Evolutionary conservation across 2,329 filamentous ascomycete genomes (phyloP), one percentile per base, ranked within the genome.

Genomic region (Fusarium pseudonygamai): DNA sequence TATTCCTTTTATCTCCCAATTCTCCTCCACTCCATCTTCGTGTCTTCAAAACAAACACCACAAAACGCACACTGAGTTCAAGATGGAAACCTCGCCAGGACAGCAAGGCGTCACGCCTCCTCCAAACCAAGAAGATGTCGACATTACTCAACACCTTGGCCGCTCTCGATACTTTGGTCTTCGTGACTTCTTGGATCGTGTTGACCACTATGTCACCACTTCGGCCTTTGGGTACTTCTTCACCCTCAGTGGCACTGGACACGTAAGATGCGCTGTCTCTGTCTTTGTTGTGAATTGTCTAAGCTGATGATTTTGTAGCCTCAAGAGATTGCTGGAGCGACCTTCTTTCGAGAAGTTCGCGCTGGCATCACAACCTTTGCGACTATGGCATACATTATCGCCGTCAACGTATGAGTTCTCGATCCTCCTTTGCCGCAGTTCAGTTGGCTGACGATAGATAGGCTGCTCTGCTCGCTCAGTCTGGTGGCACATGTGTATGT

Each of bases 351-450:
- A 28, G 94, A 96, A 81, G 84, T 96, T 64, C 91, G 93, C 34
- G 94, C 93, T 36, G 94, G 93, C 4, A 80, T 96, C 60, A 94
- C 94, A 4, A 96, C 93, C 6, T 93, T 93, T 79, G 91, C 92
- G 61, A 93, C 92, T 7, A 94, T 95, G 93, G 92, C 93, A 20
- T 96, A 95, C 82, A 96, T 96, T 76, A 95, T 96, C 78, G 92
- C 92, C 14, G 91, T 92, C 71, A 91, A 92, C 76, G 89, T 89
- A 72, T 77, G 85, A 9, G 6, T 26, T 18, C 22, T 24, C 7
- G 24, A 24, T n/a, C 6, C 18, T 28, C 15, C 53, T 22, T 22
- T 30, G 20, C 26, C 20, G 26, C 20, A 22, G 26, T 47, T 30
- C 26, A 22, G 26, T 6, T 37, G 14, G n/a, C 67, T 68, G 47